phyloP scores from a whole-genome alignment of 345 rosid species.

The Lepidium didymum region DNA sequence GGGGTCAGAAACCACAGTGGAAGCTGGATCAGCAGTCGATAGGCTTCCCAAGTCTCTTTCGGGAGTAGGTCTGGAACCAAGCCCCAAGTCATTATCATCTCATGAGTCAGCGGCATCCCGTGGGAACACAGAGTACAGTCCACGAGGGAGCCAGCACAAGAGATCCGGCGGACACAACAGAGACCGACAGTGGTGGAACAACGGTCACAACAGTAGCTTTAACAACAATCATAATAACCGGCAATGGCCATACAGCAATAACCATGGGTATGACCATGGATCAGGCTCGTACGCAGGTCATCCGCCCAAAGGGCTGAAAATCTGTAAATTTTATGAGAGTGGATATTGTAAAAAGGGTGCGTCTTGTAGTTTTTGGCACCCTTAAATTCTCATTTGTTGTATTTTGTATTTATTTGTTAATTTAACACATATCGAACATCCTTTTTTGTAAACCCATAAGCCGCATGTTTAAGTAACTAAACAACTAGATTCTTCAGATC shows the following conservation, averaged over 20 bases:
- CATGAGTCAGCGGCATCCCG: slow-evolving; percentile 35
- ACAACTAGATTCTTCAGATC: background rate
- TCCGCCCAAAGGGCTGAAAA: slow-evolving; percentile 60
- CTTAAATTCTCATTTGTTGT: slow-evolving; percentile 30
- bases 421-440: slow-evolving; percentile 4
- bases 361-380: slow-evolving; percentile 74
- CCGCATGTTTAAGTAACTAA: background rate
- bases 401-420: slow-evolving; percentile 11
- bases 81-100: slow-evolving; percentile 28
- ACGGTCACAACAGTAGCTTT: slow-evolving; percentile 38
- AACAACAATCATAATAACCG: slow-evolving; percentile 44
- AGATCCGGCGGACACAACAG: slow-evolving; percentile 45
- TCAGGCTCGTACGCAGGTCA: slow-evolving; percentile 40
- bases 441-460: slow-evolving; percentile 17
- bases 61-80: slow-evolving; percentile 17
- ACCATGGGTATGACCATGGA: slow-evolving; percentile 50
- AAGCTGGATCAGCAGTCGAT: slow-evolving; percentile 33
- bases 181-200: slow-evolving; percentile 40
- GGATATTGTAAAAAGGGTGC: slow-evolving; percentile 80
- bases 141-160: slow-evolving; percentile 51
- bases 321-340: slow-evolving; percentile 69
- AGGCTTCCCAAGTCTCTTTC: slow-evolving; percentile 32
- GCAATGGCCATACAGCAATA: slow-evolving; percentile 41
- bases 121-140: slow-evolving; percentile 33
- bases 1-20: slow-evolving; percentile 35